Conservation (phyloP, 306 rosid genomes). For the Begonia peltatifolia region DNA sequence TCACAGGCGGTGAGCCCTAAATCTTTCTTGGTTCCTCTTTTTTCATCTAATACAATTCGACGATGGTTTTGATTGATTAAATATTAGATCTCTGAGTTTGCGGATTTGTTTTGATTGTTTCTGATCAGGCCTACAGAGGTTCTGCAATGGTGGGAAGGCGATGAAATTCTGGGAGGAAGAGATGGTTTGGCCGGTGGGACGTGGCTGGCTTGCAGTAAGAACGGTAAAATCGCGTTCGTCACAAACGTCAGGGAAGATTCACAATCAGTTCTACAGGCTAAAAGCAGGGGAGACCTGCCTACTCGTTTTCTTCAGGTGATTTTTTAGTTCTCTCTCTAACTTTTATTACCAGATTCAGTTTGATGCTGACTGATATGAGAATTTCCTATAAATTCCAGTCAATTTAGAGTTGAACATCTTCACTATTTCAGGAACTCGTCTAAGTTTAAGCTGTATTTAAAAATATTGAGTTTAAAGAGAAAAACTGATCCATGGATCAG, state of each 20-base stretch:
- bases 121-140: constrained; percentile 35
- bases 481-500: too few species aligned
- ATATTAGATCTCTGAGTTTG: too few species aligned
- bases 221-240: constrained; percentile 53
- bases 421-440: too few species aligned
- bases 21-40: too few species aligned
- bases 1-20: constrained; percentile 31
- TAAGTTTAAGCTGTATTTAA: too few species aligned
- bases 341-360: too few species aligned
- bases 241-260: constrained; percentile 58
- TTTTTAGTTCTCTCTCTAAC: background rate
- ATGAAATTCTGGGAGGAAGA: constrained; percentile 47
- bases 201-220: constrained; percentile 44
- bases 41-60: too few species aligned
- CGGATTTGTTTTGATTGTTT: constrained; percentile 1
- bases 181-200: constrained; percentile 63
- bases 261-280: constrained; percentile 22
- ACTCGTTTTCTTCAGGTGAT: constrained; percentile 51
- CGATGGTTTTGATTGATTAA: too few species aligned
- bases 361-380: too few species aligned
- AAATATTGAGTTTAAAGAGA: too few species aligned
- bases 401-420: too few species aligned
- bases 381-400: too few species aligned
- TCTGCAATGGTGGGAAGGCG: constrained; percentile 59
- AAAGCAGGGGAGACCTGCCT: constrained; percentile 60